Evolutionary conservation across 2,329 filamentous ascomycete species (phyloP), one percentile per base, ranked within the genome.

Genomic region (Lasiodiplodia citricola): DNA sequence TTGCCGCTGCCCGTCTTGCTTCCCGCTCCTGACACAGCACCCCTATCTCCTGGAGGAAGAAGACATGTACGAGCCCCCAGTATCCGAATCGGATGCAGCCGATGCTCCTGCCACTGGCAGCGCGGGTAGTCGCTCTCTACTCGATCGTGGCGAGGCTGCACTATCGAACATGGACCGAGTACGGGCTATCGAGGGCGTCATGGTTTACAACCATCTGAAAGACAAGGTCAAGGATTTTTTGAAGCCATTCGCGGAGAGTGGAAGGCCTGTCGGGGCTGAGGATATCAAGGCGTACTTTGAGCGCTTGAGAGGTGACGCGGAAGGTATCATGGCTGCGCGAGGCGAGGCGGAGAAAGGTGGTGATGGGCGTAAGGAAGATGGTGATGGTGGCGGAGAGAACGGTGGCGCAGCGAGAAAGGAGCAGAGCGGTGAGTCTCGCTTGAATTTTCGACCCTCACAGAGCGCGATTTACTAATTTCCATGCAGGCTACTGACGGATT

Each of bases 271-370:
- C 25, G 91, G 93, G 1, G 95, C 95, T 0, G 96, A 99, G 77
- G 94, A 98, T 80, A 96, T 99, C 80, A 99, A 97, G 80, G 88
- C 88, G 2, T 97, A 97, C 79, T 99, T 99, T 86, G 95, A 95
- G 64, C 95, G 96, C 82, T 81, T 99, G 73, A 87, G 96, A 71
- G 96, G 96, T 69, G 96, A 98, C 79, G 92, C 93, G 55, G 83
- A 91, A 73, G 92, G 85, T 0, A 92, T 93, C 35, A 72, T 75
- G 71, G 77, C 77, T 6, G 79, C 78, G 31, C 76, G 74, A 67
- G 56, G 69, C 4, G 74, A 74, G 8, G 72, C 71, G 31, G 74
- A 76, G 28, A 74, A 74, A n/a, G 77, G 73, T 35, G 77, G 73
- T 21, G 76, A 73, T 28, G 69, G 68, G 13, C 70, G 71, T 18